A percentile compares a stretch with the other conserved stretches of the same genome.
Conservation (phyloP, 768 basidiomycete genomes). For the Auriscalpium microsporum region DNA sequence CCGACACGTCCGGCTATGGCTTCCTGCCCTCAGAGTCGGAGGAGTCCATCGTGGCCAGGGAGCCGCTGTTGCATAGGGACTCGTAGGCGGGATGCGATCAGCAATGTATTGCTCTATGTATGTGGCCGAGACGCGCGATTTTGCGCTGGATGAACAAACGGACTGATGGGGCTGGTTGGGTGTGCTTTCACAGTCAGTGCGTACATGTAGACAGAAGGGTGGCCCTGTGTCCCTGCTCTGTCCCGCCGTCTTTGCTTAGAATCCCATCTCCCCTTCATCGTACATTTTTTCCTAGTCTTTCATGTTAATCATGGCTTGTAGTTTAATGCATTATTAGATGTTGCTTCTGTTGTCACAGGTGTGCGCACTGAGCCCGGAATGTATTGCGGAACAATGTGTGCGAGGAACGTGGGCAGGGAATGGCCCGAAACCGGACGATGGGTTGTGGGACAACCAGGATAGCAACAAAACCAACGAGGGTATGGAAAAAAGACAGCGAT, state of each 20-base stretch:
- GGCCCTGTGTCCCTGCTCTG: background rate
- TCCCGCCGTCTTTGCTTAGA: background rate
- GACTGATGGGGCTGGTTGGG: background rate
- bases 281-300: background rate
- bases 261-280: background rate
- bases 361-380: background rate
- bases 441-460: background rate
- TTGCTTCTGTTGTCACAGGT: background rate
- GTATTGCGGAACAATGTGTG: background rate
- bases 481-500: background rate
- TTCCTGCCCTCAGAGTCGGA: constrained; percentile 14
- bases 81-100: background rate
- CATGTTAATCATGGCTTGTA: background rate
- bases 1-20: constrained; percentile 6
- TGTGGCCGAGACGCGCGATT: background rate
- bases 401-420: background rate
- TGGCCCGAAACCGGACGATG: background rate
- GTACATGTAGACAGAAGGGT: background rate
- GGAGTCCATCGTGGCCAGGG: constrained; percentile 10
- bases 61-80: constrained; percentile 8
- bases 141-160: background rate
- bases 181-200: background rate
- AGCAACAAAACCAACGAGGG: background rate
- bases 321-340: background rate
- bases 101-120: background rate